Evolutionary conservation across 129 eudicot genomes (phyloP), one percentile per base, ranked within the genome.

Genomic region (Kitagawia praeruptora): DNA sequence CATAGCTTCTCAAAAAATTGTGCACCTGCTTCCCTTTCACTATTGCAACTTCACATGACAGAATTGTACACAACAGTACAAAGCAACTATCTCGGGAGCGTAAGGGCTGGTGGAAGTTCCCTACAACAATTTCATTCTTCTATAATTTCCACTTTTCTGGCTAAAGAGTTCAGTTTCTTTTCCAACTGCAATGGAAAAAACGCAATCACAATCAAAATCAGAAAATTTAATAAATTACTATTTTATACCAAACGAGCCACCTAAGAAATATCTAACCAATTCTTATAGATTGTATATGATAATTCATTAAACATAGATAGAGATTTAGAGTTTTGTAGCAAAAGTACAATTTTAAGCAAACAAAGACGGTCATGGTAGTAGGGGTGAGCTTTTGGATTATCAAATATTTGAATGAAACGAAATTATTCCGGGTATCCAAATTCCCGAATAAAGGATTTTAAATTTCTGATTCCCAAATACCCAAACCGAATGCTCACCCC

Each of bases 131-230:
- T 75, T 81, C 82, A 83, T 83, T 82, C 88, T 85, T 39, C 78
- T 67, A 80, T 75, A 80, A 38, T 64, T 3, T 88, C 78, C 49
- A 85, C 86, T 74, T 86, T 84, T 83, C 82, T 80, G 23, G 80
- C 76, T 74, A 79, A 40, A 44, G 76, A 54, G 77, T 80, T 83
- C 74, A 90, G 72, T 84, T 87, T 90, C 81, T 84, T 90, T 77
- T 89, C 98, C 90, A 93, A 82, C 98, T 93, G 92, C 84, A 84
- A 78, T 76, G 12, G 67, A 61, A 42, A 42, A 81, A 74, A 46
- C 8, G 2, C 2, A 45, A 44, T 21, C 7, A 69, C 42, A 15
- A 41, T 13, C 31, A 28, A 37, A 49, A 46, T 46, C 49, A 46
- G 3, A 46, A 46, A 44, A 46, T 0, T 46, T 37, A 27, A 47